Evolutionary conservation across 495 filamentous ascomycete genomes (phyloP).

Genomic region (Filosporella fistucella): DNA sequence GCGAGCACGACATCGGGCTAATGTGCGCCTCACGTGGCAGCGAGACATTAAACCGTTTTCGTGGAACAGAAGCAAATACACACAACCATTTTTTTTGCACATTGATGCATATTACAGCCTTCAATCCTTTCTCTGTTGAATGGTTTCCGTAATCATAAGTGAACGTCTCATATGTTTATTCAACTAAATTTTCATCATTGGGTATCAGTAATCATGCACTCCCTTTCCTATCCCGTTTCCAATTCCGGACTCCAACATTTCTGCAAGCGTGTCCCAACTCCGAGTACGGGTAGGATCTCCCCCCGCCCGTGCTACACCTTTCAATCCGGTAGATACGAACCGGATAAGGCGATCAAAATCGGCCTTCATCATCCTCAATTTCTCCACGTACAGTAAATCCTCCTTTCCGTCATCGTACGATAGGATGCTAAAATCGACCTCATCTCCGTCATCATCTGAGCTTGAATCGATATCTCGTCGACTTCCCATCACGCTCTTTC

Average conservation of each 20-base stretch:
- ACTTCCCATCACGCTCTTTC: not conserved
- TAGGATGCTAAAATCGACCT: constrained; percentile 35
- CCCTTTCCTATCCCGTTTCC: constrained; percentile 6
- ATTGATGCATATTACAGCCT: no score
- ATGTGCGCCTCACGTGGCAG: no score
- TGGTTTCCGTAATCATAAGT: no score
- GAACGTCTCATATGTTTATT: no score
- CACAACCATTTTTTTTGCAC: no score
- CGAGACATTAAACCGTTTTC: no score
- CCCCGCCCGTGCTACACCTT: constrained; percentile 55
- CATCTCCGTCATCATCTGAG: constrained; percentile 27
- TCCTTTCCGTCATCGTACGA: constrained; percentile 22
- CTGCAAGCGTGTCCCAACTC: constrained; percentile 51
- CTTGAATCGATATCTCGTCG: constrained; percentile 11
- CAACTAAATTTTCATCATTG: no score
- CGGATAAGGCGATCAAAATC: constrained; percentile 46
- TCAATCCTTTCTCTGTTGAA: no score
- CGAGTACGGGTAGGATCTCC: constrained; percentile 36
- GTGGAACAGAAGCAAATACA: no score
- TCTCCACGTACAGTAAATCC: constrained; percentile 31
- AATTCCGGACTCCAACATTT: constrained; percentile 52
- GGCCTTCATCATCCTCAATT: constrained; percentile 36
- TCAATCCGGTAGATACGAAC: constrained; percentile 50
- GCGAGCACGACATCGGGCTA: no score
- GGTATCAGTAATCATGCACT: no score